Evolutionary conservation across 1,284 basidiomycete genomes (phyloP).

Genomic region (Cutaneotrichosporon spelunceum): DNA sequence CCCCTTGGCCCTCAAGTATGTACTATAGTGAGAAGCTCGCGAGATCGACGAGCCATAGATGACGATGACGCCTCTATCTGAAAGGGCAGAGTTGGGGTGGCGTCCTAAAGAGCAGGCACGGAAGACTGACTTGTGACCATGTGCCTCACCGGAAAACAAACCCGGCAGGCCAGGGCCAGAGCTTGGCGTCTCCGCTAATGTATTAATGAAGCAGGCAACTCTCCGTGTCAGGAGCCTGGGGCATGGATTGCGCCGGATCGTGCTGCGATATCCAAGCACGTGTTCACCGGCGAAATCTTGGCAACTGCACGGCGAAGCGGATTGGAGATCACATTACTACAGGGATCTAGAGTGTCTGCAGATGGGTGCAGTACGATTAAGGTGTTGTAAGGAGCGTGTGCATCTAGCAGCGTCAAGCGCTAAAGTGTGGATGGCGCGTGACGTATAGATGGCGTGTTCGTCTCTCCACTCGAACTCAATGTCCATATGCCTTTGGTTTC

Average conservation of each 20-base stretch:
- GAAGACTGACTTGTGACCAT: background rate
- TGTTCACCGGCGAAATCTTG: too few relatives aligned
- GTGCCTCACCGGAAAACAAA: background rate
- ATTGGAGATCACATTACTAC: background rate
- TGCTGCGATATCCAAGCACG: too few relatives aligned
- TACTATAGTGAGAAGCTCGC: background rate
- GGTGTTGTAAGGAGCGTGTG: constrained; percentile 1
- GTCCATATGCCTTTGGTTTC: background rate
- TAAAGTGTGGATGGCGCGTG: background rate
- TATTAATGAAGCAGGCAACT: background rate
- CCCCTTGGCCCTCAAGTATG: background rate
- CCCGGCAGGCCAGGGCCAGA: background rate
- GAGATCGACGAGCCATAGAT: background rate
- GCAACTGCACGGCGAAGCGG: background rate
- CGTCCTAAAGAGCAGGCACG: background rate
- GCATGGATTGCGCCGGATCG: too few relatives aligned
- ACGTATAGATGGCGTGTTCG: background rate
- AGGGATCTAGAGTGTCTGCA: background rate
- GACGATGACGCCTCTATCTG: background rate
- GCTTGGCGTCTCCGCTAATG: too few relatives aligned
- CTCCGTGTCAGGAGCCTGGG: too few relatives aligned
- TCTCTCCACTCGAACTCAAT: background rate
- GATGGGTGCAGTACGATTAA: background rate
- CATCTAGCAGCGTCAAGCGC: constrained; percentile 3
- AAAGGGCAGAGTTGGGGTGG: too few relatives aligned